These are phyloP conservation scores for Selenicereus undatus DNA, from an alignment of 148 eudicot species.

Conservation along the genomic window DNA sequence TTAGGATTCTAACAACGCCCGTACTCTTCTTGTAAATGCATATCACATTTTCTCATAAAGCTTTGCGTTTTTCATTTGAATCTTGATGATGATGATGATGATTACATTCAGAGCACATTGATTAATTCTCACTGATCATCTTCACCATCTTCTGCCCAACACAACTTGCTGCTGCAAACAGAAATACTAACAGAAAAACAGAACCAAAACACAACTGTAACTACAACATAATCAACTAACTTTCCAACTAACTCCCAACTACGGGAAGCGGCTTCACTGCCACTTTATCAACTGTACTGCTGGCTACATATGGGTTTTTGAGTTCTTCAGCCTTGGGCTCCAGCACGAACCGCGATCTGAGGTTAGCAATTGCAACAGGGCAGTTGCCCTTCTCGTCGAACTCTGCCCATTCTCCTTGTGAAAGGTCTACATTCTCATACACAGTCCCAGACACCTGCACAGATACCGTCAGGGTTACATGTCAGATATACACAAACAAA, in stretches of 20 bases:
- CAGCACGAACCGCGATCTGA: constrained; percentile 32
- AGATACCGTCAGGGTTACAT: neutral
- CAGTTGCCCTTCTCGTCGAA: constrained; percentile 57
- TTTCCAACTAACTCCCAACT: neutral
- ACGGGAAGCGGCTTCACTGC: neutral
- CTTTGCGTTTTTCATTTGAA: no score
- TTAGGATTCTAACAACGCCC: no score
- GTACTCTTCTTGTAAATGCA: no score
- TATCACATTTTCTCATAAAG: no score
- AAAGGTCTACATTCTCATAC: constrained; percentile 38
- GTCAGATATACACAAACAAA: neutral
- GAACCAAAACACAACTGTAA: no score
- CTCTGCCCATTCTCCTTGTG: constrained; percentile 46
- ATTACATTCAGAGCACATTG: neutral
- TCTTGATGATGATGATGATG: neutral
- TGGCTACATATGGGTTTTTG: neutral
- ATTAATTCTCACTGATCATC: neutral
- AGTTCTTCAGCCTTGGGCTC: neutral
- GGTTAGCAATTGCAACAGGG: constrained; percentile 64
- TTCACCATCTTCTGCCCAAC: no score
- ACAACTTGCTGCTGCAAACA: no score
- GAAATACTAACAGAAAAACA: neutral
- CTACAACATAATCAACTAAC: neutral
- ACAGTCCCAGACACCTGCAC: neutral
- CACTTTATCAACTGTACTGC: neutral